Conservation (phyloP, 1,284 basidiomycete species). For the Melampsora larici-populina region DNA sequence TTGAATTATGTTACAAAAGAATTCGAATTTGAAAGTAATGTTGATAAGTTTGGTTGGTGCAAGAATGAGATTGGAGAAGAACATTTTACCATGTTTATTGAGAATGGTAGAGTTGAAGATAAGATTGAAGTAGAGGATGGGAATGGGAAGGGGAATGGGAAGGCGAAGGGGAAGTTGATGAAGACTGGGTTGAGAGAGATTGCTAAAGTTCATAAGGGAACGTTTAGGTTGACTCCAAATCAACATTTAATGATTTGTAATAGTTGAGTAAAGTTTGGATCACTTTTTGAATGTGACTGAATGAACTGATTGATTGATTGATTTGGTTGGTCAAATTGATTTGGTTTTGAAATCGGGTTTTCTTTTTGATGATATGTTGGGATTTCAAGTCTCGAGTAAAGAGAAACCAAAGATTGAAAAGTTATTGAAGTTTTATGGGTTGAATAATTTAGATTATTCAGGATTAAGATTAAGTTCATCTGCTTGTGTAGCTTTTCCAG, state of each 20-base stretch:
- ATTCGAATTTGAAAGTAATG: constrained; percentile 81
- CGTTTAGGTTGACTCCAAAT: constrained; percentile 88
- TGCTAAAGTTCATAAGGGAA: constrained; percentile 87
- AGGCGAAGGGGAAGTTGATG: constrained; percentile 49
- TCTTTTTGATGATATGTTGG: no score
- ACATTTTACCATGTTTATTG: constrained; percentile 92
- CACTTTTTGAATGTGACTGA: no score
- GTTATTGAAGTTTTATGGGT: constrained; percentile 77
- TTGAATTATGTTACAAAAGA: constrained; percentile 67
- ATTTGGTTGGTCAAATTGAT: no score
- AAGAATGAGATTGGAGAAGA: constrained; percentile 81
- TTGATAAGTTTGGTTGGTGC: constrained; percentile 91
- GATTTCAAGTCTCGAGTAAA: background rate
- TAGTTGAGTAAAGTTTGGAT: constrained; percentile 63
- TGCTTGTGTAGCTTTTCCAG: constrained; percentile 59
- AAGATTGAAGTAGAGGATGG: background rate
- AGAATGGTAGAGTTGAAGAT: constrained; percentile 71
- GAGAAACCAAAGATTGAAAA: background rate
- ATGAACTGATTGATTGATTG: no score
- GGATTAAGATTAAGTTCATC: constrained; percentile 80
- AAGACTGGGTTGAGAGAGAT: constrained; percentile 90
- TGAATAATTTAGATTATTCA: constrained; percentile 80
- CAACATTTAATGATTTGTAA: constrained; percentile 91
- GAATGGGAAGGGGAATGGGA: background rate
- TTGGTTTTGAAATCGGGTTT: no score